phyloP scores from a whole-genome alignment of 208 protist species.

The Giardia muris region DNA sequence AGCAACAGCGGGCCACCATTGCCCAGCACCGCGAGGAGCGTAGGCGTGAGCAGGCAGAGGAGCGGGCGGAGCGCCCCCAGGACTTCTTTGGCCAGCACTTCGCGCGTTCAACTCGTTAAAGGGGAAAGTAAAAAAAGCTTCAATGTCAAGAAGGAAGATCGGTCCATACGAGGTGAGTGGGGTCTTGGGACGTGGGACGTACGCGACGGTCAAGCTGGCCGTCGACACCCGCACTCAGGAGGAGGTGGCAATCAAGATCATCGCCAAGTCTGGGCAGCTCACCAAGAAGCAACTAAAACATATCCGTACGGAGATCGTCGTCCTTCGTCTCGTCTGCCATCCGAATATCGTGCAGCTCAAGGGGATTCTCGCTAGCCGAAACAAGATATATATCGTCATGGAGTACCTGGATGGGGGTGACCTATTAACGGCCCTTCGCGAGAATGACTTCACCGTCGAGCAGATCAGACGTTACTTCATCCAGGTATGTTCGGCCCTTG shows the following conservation, averaged over 20 bases:
- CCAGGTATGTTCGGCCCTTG: conserved; percentile 57
- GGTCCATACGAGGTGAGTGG: not conserved
- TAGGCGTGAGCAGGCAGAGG: not conserved
- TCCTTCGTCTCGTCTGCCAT: conserved; percentile 34
- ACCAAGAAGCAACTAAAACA: conserved; percentile 14
- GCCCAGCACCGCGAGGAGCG: not conserved
- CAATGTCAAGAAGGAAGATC: not conserved
- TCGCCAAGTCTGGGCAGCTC: not conserved
- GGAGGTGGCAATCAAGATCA: conserved; percentile 18
- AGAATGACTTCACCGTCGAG: conserved; percentile 49
- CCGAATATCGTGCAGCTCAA: conserved; percentile 43
- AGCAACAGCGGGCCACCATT: not conserved
- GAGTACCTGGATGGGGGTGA: conserved; percentile 61
- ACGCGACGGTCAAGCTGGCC: not conserved
- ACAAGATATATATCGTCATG: conserved; percentile 58
- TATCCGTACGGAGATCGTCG: conserved; percentile 31
- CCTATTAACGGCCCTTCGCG: conserved; percentile 52
- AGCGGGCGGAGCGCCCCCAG: not conserved
- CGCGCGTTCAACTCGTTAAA: not conserved
- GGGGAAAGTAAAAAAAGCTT: not conserved
- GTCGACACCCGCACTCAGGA: not conserved
- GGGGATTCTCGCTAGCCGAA: conserved; percentile 21
- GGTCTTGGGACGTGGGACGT: not conserved
- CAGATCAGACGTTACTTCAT: conserved; percentile 54
- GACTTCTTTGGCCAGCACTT: not conserved